A percentile compares a stretch with the other conserved stretches of the same genome.
phyloP scores from a whole-genome alignment of 1,139 yeast genomes.

The Torulaspora globosa region DNA sequence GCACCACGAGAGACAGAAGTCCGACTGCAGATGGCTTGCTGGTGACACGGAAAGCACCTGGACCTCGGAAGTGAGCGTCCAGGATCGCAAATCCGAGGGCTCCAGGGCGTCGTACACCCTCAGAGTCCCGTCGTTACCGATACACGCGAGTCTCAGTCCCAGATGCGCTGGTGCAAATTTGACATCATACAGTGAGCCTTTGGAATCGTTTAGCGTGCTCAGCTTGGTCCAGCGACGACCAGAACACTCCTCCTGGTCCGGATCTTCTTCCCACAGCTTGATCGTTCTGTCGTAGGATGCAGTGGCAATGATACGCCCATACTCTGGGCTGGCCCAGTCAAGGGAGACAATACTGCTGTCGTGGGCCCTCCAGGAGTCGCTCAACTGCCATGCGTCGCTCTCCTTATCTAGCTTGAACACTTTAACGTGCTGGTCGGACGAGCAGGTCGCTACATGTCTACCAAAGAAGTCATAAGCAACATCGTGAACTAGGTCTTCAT shows the following conservation, averaged over 20 bases:
- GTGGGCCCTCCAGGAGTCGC: slow-evolving; percentile 93
- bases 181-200: slow-evolving; percentile 86
- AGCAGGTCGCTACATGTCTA: slow-evolving; percentile 81
- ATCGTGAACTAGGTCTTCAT: slow-evolving; percentile 87
- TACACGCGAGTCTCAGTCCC: slow-evolving; percentile 79
- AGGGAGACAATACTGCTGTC: slow-evolving; percentile 80
- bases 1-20: slow-evolving; percentile 89
- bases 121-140: slow-evolving; percentile 86
- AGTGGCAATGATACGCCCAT: slow-evolving; percentile 79
- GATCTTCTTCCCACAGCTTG: slow-evolving; percentile 86
- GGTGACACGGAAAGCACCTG: slow-evolving; percentile 66
- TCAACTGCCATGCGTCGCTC: slow-evolving; percentile 64
- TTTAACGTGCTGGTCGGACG: slow-evolving; percentile 87
- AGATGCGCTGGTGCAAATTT: slow-evolving; percentile 84
- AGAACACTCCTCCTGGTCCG: slow-evolving; percentile 66
- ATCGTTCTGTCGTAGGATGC: slow-evolving; percentile 88
- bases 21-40: slow-evolving; percentile 78
- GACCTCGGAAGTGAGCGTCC: slow-evolving; percentile 76
- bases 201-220: slow-evolving; percentile 75
- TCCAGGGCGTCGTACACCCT: slow-evolving; percentile 86
- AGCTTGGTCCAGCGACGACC: slow-evolving; percentile 80
- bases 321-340: slow-evolving; percentile 94
- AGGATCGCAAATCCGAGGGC: slow-evolving; percentile 75
- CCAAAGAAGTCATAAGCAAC: slow-evolving; percentile 89
- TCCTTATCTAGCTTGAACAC: slow-evolving; percentile 68